Conservation (phyloP, 768 basidiomycete species). For the Gloeopeniophorella convolvens region DNA sequence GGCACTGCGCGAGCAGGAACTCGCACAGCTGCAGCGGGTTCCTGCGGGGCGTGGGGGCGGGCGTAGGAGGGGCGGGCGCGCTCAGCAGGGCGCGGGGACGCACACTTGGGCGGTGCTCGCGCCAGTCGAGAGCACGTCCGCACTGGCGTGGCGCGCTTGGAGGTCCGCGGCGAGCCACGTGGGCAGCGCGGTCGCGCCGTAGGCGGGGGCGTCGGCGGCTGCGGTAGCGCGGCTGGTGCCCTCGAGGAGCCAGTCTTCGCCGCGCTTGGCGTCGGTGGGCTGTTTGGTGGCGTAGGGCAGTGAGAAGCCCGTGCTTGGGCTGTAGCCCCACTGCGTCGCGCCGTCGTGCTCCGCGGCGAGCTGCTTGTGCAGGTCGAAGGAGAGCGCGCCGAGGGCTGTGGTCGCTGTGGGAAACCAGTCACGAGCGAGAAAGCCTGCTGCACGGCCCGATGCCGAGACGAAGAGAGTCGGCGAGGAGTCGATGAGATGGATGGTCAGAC, state of each 20-base stretch:
- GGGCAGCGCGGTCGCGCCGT: background rate
- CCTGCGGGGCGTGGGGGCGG: conserved; percentile 11
- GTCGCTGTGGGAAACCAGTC: conserved; percentile 24
- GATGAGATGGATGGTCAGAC: conserved; percentile 34
- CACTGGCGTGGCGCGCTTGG: background rate
- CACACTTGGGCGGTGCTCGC: conserved; percentile 29
- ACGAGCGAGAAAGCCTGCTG: conserved; percentile 38
- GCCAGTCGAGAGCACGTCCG: conserved; percentile 23
- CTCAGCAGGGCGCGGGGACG: conserved; percentile 8
- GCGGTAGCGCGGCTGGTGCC: conserved; percentile 23
- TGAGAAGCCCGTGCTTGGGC: conserved; percentile 27
- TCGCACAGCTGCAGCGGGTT: conserved; percentile 27
- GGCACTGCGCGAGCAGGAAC: conserved; percentile 28
- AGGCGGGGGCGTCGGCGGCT: background rate
- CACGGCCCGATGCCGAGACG: conserved; percentile 30
- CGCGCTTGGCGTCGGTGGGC: conserved; percentile 9
- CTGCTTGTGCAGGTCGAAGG: conserved; percentile 29
- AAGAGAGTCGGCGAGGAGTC: conserved; percentile 36
- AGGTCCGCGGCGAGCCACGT: conserved; percentile 7
- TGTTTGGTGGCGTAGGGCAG: conserved; percentile 15
- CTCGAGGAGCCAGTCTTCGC: conserved; percentile 27
- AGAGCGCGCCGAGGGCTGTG: conserved; percentile 14
- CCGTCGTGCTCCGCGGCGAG: conserved; percentile 35
- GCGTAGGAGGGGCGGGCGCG: background rate
- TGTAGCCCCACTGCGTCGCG: conserved; percentile 35